phyloP scores from a whole-genome alignment of 2,329 filamentous ascomycete species.

The Daldinia sp. region DNA sequence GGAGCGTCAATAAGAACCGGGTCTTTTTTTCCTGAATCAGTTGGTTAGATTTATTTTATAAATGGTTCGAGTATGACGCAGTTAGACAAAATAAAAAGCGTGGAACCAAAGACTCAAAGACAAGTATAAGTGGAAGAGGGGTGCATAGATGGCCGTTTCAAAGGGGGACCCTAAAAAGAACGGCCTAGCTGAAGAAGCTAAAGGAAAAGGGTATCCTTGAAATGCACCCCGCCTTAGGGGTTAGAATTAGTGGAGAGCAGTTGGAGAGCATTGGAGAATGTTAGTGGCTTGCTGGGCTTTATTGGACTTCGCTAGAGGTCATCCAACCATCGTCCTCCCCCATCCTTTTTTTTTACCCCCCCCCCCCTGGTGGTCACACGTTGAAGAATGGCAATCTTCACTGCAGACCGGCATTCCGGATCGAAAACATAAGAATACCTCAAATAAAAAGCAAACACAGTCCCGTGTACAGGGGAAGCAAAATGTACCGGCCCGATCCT shows the following conservation, averaged over 20 bases:
- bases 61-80: conserved; percentile 38
- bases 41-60: conserved; percentile 39
- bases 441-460: background rate
- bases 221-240: conserved; percentile 38
- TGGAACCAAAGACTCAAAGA: conserved; percentile 10
- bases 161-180: conserved; percentile 4
- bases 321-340: conserved; percentile 32
- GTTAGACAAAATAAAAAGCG: conserved; percentile 12
- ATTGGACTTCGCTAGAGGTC: no score
- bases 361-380: conserved; percentile 23
- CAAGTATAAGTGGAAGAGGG: conserved; percentile 19
- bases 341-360: no score
- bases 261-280: conserved; percentile 24
- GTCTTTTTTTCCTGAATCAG: conserved; percentile 41
- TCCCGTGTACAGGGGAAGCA: no score
- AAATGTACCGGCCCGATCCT: no score
- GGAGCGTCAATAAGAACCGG: conserved; percentile 37
- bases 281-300: conserved; percentile 37
- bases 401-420: conserved; percentile 14
- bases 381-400: conserved; percentile 29
- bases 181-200: conserved; percentile 9
- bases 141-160: conserved; percentile 20
- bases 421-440: no score
- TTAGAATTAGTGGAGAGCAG: background rate
- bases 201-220: conserved; percentile 32